phyloP scores from a whole-genome alignment of 106 monocot genomes.

The Dioscorea zingiberensis region DNA sequence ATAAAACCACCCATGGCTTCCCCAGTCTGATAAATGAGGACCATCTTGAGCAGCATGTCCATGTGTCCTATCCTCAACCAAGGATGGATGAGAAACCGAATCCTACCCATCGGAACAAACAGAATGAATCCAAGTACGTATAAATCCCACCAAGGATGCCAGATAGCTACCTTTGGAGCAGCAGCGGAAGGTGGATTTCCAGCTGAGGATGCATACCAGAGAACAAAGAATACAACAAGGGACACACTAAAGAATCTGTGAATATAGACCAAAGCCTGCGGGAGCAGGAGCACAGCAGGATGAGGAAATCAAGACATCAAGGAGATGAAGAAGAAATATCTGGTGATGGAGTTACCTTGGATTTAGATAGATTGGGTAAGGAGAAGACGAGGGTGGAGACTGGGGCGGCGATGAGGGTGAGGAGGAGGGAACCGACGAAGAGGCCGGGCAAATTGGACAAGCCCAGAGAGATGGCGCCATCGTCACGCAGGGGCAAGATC shows the following conservation, averaged over 20 bases:
- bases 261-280: conserved; percentile 81
- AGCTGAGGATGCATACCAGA: conserved; percentile 73
- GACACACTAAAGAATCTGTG: conserved; percentile 91
- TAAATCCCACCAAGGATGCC: too few species aligned
- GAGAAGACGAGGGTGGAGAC: conserved; percentile 79
- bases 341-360: conserved; percentile 27
- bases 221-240: conserved; percentile 77
- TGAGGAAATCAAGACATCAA: conserved; percentile 17
- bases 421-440: conserved; percentile 71
- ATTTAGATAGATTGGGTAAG: conserved; percentile 65
- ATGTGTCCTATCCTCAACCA: conserved; percentile 12
- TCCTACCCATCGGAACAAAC: conserved; percentile 13
- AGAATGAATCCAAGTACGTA: too few species aligned
- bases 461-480: conserved; percentile 87
- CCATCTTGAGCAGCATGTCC: conserved; percentile 12
- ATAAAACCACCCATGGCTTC: conserved; percentile 78
- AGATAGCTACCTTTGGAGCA: too few species aligned
- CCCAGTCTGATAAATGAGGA: conserved; percentile 34
- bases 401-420: conserved; percentile 78
- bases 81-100: conserved; percentile 19
- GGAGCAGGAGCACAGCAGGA: too few species aligned
- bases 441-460: conserved; percentile 59
- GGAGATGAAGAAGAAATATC: not conserved
- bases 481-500: conserved; percentile 82
- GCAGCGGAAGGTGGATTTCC: conserved; percentile 10